Percentiles rank a stretch among this genome's conserved stretches.
phyloP scores from a whole-genome alignment of 495 filamentous ascomycete genomes.

The Penicillium pulvis region DNA sequence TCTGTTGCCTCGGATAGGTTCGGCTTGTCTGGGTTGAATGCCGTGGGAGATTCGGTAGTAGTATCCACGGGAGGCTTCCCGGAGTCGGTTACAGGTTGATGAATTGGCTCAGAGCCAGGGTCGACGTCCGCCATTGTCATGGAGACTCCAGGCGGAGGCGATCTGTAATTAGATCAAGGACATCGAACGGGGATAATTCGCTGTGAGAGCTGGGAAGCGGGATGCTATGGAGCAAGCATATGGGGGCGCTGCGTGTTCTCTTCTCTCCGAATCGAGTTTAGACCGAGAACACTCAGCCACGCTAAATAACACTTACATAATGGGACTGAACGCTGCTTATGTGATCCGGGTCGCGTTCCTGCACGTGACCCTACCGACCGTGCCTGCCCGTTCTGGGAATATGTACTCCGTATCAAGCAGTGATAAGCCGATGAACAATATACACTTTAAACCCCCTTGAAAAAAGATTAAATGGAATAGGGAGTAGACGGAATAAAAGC shows the following conservation, averaged over 20 bases:
- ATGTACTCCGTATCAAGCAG: neutral
- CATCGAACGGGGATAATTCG: slow-evolving; percentile 31
- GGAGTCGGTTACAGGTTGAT: slow-evolving; percentile 30
- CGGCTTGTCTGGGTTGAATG: slow-evolving; percentile 37
- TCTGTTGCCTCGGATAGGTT: slow-evolving; percentile 30
- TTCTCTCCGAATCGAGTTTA: slow-evolving; percentile 33
- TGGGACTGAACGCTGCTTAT: neutral
- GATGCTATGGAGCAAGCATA: slow-evolving; percentile 5
- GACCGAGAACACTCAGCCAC: slow-evolving; percentile 12
- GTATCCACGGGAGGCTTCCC: slow-evolving; percentile 39
- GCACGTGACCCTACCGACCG: slow-evolving; percentile 1
- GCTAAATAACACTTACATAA: slow-evolving; percentile 5
- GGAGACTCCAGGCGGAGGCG: slow-evolving; percentile 41
- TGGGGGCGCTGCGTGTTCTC: slow-evolving; percentile 15
- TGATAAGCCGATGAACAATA: neutral
- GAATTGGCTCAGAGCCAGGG: slow-evolving; percentile 39
- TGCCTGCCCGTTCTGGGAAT: slow-evolving; percentile 3
- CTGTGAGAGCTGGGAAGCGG: slow-evolving; percentile 2
- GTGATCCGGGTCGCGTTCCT: neutral
- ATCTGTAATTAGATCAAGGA: slow-evolving; percentile 27
- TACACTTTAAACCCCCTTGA: neutral
- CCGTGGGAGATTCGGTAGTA: slow-evolving; percentile 28
- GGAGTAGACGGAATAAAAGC: neutral
- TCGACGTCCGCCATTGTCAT: slow-evolving; percentile 51
- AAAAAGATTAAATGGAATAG: neutral